phyloP scores from a whole-genome alignment of 73 alveolate species.

The Paraurostyla sp. region DNA sequence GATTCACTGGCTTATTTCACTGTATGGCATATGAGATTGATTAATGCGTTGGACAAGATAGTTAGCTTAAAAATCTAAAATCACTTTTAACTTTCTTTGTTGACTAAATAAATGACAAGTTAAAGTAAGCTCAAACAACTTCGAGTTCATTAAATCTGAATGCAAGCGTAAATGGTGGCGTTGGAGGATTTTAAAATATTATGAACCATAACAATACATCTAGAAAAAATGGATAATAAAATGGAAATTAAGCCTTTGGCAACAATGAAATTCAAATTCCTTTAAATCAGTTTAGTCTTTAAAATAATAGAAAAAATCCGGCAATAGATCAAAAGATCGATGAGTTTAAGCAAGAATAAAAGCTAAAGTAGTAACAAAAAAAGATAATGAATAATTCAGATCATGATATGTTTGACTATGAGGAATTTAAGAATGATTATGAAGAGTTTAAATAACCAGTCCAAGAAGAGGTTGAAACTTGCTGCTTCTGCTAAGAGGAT shows the following conservation, averaged over 20 bases:
- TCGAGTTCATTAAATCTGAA: background rate
- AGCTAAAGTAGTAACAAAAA: background rate
- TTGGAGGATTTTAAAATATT: too few species aligned
- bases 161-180: background rate
- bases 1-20: background rate
- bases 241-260: background rate
- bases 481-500: conserved; percentile 38
- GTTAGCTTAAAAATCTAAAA: background rate
- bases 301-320: background rate
- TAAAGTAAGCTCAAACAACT: too few species aligned
- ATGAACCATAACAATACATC: background rate
- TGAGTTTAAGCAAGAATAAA: background rate
- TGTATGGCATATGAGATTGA: background rate
- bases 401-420: background rate
- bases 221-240: too few species aligned
- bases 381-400: background rate
- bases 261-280: background rate
- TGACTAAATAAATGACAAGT: background rate
- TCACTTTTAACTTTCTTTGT: background rate
- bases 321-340: background rate
- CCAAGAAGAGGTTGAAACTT: background rate
- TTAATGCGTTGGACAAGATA: background rate
- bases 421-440: background rate
- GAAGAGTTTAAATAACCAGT: background rate
- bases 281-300: background rate